Conservation (phyloP, 768 basidiomycete genomes). For the Serpula lacrymans region DNA sequence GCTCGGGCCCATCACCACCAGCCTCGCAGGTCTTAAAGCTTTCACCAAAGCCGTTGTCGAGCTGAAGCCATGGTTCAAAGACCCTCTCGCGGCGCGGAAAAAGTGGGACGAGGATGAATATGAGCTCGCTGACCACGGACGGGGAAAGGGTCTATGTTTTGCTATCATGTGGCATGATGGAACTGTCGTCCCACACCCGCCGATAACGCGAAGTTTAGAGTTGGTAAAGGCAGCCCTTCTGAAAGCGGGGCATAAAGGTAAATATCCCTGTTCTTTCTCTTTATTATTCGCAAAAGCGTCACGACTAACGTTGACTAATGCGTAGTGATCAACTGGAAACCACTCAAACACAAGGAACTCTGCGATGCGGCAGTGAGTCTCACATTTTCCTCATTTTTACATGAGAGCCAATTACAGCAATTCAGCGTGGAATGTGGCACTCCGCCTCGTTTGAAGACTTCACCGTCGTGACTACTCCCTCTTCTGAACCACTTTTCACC, state of each 20-base stretch:
- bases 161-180: constrained; percentile 69
- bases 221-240: constrained; percentile 52
- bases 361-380: constrained; percentile 36
- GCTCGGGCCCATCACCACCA: constrained; percentile 66
- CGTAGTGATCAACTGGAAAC: constrained; percentile 69
- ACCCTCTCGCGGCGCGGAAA: constrained; percentile 56
- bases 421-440: constrained; percentile 39
- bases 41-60: constrained; percentile 66
- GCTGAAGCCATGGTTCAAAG: constrained; percentile 61
- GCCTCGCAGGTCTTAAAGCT: constrained; percentile 55
- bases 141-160: constrained; percentile 50
- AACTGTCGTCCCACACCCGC: constrained; percentile 58
- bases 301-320: background rate
- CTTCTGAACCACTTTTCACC: constrained; percentile 54
- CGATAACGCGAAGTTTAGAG: constrained; percentile 58
- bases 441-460: constrained; percentile 51
- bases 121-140: constrained; percentile 53
- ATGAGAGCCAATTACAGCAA: background rate
- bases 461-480: constrained; percentile 27
- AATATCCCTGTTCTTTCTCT: constrained; percentile 4
- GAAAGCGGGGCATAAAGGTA: constrained; percentile 65
- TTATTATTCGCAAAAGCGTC: background rate
- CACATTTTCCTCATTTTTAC: constrained; percentile 7
- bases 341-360: constrained; percentile 50
- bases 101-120: constrained; percentile 62